Percentiles rank a stretch among this genome's conserved stretches.
Evolutionary conservation across 75 land plant species (phyloP).

Genomic region (Larix kaempferi): DNA sequence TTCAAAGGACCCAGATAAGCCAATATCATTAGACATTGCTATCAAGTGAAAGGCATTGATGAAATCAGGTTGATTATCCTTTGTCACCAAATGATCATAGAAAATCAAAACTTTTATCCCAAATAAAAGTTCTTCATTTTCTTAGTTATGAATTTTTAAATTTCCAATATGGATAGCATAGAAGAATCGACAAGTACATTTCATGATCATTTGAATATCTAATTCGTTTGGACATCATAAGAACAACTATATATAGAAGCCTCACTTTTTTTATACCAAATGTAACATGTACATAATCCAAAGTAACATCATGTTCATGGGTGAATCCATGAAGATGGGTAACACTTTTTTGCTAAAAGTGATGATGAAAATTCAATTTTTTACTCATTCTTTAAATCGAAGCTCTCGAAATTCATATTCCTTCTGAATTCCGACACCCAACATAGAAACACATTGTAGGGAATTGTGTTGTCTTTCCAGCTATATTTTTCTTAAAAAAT

Average conservation of each 20-base stretch:
- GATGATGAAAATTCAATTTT: too few species aligned
- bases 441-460: too few species aligned
- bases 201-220: not conserved
- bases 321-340: too few species aligned
- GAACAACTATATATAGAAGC: not conserved
- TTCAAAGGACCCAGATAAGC: slow-evolving; percentile 62
- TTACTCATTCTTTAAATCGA: too few species aligned
- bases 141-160: not conserved
- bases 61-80: slow-evolving; percentile 22
- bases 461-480: too few species aligned
- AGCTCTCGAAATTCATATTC: too few species aligned
- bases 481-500: too few species aligned
- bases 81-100: slow-evolving; percentile 11
- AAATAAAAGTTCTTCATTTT: not conserved
- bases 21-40: slow-evolving; percentile 64
- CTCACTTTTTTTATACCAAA: slow-evolving; percentile 26
- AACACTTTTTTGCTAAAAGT: too few species aligned
- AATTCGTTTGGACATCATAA: not conserved
- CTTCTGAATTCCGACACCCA: too few species aligned
- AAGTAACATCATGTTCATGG: slow-evolving; percentile 25
- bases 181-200: not conserved
- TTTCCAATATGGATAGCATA: not conserved
- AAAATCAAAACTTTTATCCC: not conserved
- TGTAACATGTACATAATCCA: slow-evolving; percentile 37
- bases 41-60: slow-evolving; percentile 72